phyloP scores from a whole-genome alignment of 1,284 basidiomycete genomes.

The Cutaneotrichosporon sp. region DNA sequence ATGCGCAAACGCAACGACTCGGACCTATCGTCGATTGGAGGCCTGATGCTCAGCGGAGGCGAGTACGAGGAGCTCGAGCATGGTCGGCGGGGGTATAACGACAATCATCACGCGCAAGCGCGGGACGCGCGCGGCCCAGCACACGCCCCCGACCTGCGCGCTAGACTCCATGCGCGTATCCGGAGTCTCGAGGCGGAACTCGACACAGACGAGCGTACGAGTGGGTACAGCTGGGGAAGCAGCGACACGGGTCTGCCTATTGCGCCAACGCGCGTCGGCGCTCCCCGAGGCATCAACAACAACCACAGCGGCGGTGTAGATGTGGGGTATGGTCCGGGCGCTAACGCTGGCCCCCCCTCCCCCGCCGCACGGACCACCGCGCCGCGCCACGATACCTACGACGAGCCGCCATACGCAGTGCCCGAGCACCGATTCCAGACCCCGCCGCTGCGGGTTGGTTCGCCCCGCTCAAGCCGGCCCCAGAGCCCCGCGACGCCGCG shows the following conservation, averaged over 20 bases:
- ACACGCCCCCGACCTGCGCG: no score
- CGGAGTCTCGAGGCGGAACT: background rate
- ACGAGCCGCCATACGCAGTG: no score
- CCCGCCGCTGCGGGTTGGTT: background rate
- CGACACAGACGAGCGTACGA: background rate
- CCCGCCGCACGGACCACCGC: background rate
- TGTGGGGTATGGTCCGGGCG: no score
- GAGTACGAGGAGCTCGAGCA: background rate
- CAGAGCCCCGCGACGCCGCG: background rate
- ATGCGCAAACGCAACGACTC: conserved; percentile 4
- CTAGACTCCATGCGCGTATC: conserved; percentile 6
- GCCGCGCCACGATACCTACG: background rate
- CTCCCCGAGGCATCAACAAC: background rate
- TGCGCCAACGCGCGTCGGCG: no score
- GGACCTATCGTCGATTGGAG: conserved; percentile 17
- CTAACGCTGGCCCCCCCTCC: background rate
- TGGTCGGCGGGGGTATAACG: background rate
- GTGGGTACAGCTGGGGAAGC: no score
- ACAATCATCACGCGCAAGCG: background rate
- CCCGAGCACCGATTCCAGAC: background rate
- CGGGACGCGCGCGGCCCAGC: background rate
- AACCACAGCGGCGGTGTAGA: no score
- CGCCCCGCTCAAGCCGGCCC: conserved; percentile 2
- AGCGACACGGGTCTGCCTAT: background rate
- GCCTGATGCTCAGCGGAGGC: conserved; percentile 9